Evolutionary conservation across 495 filamentous ascomycete genomes (phyloP), one percentile per base, ranked within the genome.

Genomic region (Aspergillus saccharolyticus): DNA sequence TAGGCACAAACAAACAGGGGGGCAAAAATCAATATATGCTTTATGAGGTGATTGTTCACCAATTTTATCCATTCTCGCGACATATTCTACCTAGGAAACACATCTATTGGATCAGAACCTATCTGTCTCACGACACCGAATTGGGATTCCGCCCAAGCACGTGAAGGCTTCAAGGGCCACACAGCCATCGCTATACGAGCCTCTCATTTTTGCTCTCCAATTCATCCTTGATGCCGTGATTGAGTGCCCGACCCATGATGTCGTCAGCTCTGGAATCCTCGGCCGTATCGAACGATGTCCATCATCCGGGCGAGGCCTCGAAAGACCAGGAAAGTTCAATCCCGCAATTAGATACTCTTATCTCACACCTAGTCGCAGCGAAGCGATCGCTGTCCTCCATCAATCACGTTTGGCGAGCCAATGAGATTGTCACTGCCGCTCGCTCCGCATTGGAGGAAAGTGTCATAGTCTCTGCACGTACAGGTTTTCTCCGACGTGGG

Each of bases 311-410:
- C 42, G 60, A 59, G 44, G 50, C 56, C 16, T 19, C 42, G 3
- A 46, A 62, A 14, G 42, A 28, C 49, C 63, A 63, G n/a, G 56
- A 67, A 30, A 58, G 59, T 20, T 56, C 64, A 12, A 60, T 68
- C 51, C 72, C 69, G 24, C 67, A 67, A 25, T 80, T 94, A 53
- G 89, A 94, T 55, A 83, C 81, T 3, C 83, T 96, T 24, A 87
- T 96, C 45, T 78, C 80, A 2, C 84, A 95, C 74, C 88, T 97
- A 24, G 81, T 97, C 16, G 86, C 86, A 43, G 89, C 95, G 3
- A 98, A 97, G 73, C 84, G 90, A 22, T 92, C 93, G 8, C 83
- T 98, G 2, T 88, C 89, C n/a, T 91, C 89, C 2, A 89, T 93
- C 62, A 81, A 74, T 47, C 85, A 91, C 60, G 90, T 97, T 43